These are phyloP conservation scores for Themeda triandra DNA, from an alignment of 176 grass and related monocot species.

Conservation along the genomic window DNA sequence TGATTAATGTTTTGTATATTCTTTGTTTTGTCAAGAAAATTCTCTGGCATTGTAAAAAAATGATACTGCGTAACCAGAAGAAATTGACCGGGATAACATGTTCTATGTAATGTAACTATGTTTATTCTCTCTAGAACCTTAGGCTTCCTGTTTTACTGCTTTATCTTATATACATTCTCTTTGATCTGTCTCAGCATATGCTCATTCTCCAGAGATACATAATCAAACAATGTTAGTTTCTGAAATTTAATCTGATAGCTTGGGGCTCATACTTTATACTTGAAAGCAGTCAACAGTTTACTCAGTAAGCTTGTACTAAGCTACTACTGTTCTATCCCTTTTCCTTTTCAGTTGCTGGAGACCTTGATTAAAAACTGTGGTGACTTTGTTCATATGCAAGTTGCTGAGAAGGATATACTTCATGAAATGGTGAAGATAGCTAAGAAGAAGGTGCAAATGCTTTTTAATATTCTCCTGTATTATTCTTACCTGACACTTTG, in stretches of 20 bases:
- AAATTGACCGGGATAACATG: background rate
- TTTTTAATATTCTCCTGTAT: background rate
- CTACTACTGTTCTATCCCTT: conserved; percentile 26
- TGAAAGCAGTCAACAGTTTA: background rate
- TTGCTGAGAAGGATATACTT: conserved; percentile 83
- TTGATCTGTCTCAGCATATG: background rate
- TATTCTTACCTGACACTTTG: background rate
- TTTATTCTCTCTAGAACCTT: conserved; percentile 2
- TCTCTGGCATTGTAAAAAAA: background rate
- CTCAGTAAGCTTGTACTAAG: conserved; percentile 11
- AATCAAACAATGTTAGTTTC: conserved; percentile 4
- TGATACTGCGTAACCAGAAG: background rate
- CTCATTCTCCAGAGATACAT: background rate
- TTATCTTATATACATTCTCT: background rate
- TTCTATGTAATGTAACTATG: background rate
- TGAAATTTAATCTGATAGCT: conserved; percentile 14
- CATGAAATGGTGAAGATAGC: conserved; percentile 96
- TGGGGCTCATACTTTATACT: background rate
- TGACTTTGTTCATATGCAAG: conserved; percentile 85
- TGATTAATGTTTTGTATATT: background rate
- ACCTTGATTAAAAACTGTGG: conserved; percentile 95
- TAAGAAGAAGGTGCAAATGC: conserved; percentile 78
- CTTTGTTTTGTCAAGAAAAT: background rate
- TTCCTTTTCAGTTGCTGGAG: conserved; percentile 73
- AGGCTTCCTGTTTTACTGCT: background rate